phyloP scores from a whole-genome alignment of 495 filamentous ascomycete species.

The Penicillium malachiteum region DNA sequence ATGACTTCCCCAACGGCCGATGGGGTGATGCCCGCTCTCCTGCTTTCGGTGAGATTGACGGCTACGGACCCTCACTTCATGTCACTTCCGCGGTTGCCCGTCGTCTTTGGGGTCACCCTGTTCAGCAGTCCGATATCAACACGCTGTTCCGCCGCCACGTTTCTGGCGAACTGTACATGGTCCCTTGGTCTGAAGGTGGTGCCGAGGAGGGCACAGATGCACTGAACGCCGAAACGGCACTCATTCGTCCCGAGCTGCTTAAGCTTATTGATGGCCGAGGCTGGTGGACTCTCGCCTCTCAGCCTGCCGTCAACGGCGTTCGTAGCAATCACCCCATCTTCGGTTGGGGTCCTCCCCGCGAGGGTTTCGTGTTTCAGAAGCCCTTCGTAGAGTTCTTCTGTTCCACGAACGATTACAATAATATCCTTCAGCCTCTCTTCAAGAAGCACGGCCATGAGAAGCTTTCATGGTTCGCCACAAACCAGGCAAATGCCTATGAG shows the following conservation, averaged over 20 bases:
- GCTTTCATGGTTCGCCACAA: conserved; percentile 83
- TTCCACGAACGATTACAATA: conserved; percentile 64
- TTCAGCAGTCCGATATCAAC: conserved; percentile 65
- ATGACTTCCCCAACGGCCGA: conserved; percentile 96
- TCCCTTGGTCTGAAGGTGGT: conserved; percentile 93
- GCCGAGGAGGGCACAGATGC: conserved; percentile 48
- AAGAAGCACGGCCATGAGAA: conserved; percentile 55
- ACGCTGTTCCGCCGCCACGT: conserved; percentile 78
- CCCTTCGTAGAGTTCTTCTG: conserved; percentile 97
- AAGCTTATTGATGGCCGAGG: conserved; percentile 70
- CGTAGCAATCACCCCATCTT: conserved; percentile 74
- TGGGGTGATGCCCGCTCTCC: conserved; percentile 91
- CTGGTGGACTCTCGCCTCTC: conserved; percentile 95
- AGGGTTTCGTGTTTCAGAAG: conserved; percentile 96
- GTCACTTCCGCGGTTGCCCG: conserved; percentile 75
- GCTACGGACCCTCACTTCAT: conserved; percentile 88
- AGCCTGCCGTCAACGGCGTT: conserved; percentile 88
- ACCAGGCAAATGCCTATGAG: conserved; percentile 66
- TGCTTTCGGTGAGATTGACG: conserved; percentile 94
- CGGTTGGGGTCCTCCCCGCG: conserved; percentile 87
- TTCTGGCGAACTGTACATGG: conserved; percentile 64
- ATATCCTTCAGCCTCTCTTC: conserved; percentile 59
- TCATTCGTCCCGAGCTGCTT: conserved; percentile 72
- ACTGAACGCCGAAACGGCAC: conserved; percentile 73
- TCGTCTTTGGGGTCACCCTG: conserved; percentile 79